Evolutionary conservation across 1,284 basidiomycete genomes (phyloP), one percentile per base, ranked within the genome.

Genomic region (Sphagnurus paluster): DNA sequence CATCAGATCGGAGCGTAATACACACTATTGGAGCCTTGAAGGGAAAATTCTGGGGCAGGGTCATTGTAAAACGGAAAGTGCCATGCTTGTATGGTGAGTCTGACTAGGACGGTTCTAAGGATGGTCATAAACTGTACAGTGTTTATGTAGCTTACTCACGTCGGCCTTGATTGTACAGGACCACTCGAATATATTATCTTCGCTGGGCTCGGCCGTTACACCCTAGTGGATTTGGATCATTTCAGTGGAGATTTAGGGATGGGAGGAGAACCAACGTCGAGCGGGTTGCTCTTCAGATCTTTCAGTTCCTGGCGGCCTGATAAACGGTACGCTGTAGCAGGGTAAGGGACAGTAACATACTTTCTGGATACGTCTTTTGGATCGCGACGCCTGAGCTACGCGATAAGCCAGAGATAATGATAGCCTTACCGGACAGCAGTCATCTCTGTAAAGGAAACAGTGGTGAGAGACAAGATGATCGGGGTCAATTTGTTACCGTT

Each of bases 11-110:
- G 29, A 59, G 10, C 17, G 25, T 41, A 16, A 36, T 25, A 44
- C 80, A 55, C 65, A 93, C 91, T 39, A 76, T 76, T 30, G 91
- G 91, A 2, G 90, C 81, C 66, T 95, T 94, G 83, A 96, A 97
- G 0, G 93, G 93, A 60, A 87, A 96, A 64, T 85, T 87, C 16
- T 77, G 62, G 1, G 89, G 85, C 38, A 93, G 78, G 21, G 76
- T 72, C 20, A 94, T 67, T 34, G 72, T 81, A 65, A 93, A 87
- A 50, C 78, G 73, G 69, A 93, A 96, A 1, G 77, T 89, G 40
- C 93, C 93, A 45, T 81, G 82, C 62, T 84, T 87, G 75, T 94
- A 96, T 0, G 92, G 91, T 30, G 88, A 88, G 48, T 84, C 81
- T 44, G 79, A 61, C 89, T 93, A 54, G 24, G 44, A 28, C 44